Conservation (phyloP, 495 filamentous ascomycete genomes). For the Lasiosphaeriaceae sp. region DNA sequence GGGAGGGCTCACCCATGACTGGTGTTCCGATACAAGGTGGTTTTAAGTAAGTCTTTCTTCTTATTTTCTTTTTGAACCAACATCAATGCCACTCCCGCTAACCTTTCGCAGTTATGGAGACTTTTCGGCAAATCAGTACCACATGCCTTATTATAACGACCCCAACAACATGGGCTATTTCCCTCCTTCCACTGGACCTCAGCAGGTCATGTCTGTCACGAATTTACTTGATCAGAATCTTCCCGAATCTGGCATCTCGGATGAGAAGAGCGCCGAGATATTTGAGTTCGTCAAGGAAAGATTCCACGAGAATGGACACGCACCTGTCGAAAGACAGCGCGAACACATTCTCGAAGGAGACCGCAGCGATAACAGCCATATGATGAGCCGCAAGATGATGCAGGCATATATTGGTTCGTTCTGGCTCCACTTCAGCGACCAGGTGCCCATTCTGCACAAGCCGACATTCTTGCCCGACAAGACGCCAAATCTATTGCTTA, state of each 20-base stretch:
- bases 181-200: conserved; percentile 49
- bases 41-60: not conserved
- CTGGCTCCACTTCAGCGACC: conserved; percentile 92
- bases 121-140: conserved; percentile 43
- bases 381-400: conserved; percentile 90
- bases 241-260: conserved; percentile 75
- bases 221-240: conserved; percentile 82
- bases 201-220: conserved; percentile 84
- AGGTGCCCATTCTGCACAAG: conserved; percentile 90
- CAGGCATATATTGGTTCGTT: conserved; percentile 90
- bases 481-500: conserved; percentile 77
- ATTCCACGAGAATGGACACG: conserved; percentile 77
- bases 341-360: conserved; percentile 77
- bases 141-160: conserved; percentile 46
- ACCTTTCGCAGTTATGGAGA: conserved; percentile 44
- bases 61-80: too few relatives aligned
- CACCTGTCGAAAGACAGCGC: conserved; percentile 69
- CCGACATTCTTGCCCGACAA: conserved; percentile 89
- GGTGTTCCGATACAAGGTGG: conserved; percentile 47
- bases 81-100: too few relatives aligned
- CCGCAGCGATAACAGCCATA: conserved; percentile 64
- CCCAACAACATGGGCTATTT: conserved; percentile 49
- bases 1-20: conserved; percentile 40
- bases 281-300: conserved; percentile 79
- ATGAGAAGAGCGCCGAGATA: conserved; percentile 79